Evolutionary conservation across 2,329 filamentous ascomycete genomes (phyloP), one percentile per base, ranked within the genome.

Genomic region (Microdochium paspali): DNA sequence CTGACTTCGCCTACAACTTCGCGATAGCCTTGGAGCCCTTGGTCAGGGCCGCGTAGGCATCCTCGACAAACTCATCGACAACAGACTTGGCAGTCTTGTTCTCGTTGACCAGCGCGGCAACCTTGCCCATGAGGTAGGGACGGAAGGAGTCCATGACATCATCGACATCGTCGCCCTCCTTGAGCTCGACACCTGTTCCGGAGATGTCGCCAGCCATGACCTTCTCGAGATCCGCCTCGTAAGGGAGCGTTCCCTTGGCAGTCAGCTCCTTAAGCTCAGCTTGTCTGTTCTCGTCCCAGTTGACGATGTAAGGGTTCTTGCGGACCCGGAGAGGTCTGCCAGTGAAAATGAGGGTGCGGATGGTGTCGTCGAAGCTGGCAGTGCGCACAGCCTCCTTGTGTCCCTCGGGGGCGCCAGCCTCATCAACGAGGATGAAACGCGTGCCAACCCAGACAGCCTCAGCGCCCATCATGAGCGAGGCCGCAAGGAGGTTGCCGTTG

Each of bases 341-440:
- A 49, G 93, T 98, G 79, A 97, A 98, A 73, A 98, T 98, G 67
- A 97, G 88, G 45, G 93, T 98, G 64, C 89, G 87, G 65, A 97
- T 74, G 62, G 95, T 98, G 71, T 98, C 93, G 69, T 97, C 90
- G 66, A 93, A 95, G 57, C 87, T 81, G 46, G 93, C 81, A 40
- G 91, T 96, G 61, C 82, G 81, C 57, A 98, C 93, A 51, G 91
- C 89, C 64, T 98, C 91, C 74, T 97, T 93, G 77, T 98, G 91
- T 44, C 87, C 80, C 68, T 89, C 84, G 57, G 93, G 88, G 10
- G 93, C 93, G 61, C 93, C 91, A 48, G 93, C 93, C 76, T 98
- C 93, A 10, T 96, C 87, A 48, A 83, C 84, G 51, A 98, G 80
- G 56, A 96, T 84, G 74, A 97, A 96, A 54, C 91, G 82, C 39